Percentiles rank a stretch among this genome's conserved stretches.
These are phyloP conservation scores for Taphrina betulina DNA, from an alignment of 1,139 yeast species.

Conservation along the genomic window DNA sequence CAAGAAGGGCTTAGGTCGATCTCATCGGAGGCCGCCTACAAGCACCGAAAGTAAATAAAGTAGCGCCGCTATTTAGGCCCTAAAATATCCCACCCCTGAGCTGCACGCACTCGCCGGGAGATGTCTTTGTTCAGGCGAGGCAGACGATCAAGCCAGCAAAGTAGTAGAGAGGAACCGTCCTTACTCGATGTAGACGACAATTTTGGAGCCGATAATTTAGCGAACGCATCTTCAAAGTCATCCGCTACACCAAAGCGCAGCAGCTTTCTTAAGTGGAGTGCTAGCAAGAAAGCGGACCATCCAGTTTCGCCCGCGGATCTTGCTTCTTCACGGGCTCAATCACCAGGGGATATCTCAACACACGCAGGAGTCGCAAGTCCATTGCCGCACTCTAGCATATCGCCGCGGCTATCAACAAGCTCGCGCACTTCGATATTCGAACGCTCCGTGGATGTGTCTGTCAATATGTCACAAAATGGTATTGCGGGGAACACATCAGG, in stretches of 20 bases:
- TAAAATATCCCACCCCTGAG: too few species aligned
- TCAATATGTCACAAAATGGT: background rate
- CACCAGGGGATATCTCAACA: too few species aligned
- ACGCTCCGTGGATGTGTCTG: constrained; percentile 11
- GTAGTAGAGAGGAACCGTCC: constrained; percentile 1
- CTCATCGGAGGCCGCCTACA: too few species aligned
- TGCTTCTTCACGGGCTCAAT: too few species aligned
- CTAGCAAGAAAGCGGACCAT: background rate
- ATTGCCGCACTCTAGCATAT: constrained; percentile 8
- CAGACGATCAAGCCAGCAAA: too few species aligned
- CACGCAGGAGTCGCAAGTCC: constrained; percentile 14
- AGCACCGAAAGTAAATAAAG: too few species aligned
- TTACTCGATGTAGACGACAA: constrained; percentile 24
- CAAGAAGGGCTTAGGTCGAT: too few species aligned
- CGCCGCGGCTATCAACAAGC: constrained; percentile 24
- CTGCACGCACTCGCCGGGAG: too few species aligned
- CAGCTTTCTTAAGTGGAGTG: constrained; percentile 11
- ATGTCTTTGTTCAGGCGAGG: too few species aligned
- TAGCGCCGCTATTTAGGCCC: too few species aligned
- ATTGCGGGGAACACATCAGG: background rate
- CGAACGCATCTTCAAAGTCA: background rate
- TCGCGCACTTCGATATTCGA: constrained; percentile 28
- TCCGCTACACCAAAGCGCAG: background rate
- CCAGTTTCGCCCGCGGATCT: too few species aligned
- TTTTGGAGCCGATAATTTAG: background rate